These are phyloP conservation scores for Penstemon davidsonii DNA, from an alignment of 257 asterid species.

Conservation along the genomic window DNA sequence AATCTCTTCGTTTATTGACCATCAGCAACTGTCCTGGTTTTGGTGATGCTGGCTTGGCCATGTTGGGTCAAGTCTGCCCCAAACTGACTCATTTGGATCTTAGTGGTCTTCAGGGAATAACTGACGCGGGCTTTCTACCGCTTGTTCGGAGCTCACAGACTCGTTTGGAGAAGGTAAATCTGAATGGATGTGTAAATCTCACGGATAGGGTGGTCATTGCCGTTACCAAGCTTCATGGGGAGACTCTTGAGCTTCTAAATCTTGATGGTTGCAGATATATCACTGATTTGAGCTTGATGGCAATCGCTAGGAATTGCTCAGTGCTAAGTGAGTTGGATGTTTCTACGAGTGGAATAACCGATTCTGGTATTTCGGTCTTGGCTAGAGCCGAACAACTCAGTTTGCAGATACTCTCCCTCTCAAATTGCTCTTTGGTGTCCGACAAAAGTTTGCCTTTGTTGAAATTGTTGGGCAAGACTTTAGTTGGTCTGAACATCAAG, in stretches of 20 bases:
- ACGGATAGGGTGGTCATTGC: conserved; percentile 57
- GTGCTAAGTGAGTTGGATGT: conserved; percentile 62
- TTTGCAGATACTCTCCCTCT: conserved; percentile 64
- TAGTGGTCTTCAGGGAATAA: conserved; percentile 47
- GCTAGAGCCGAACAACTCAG: conserved; percentile 53
- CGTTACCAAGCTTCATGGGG: conserved; percentile 60
- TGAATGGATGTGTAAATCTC: conserved; percentile 66
- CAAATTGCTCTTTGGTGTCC: conserved; percentile 58
- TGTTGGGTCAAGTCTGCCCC: conserved; percentile 63
- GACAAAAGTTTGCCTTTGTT: conserved; percentile 59
- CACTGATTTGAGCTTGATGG: conserved; percentile 59
- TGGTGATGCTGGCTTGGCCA: conserved; percentile 53
- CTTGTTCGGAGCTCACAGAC: conserved; percentile 55
- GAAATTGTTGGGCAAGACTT: conserved; percentile 47
- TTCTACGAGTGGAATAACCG: conserved; percentile 57
- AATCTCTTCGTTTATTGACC: conserved; percentile 60
- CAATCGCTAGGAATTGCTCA: conserved; percentile 58
- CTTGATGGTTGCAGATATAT: conserved; percentile 68
- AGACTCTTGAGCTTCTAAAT: conserved; percentile 60
- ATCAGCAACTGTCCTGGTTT: conserved; percentile 74
- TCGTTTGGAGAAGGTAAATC: conserved; percentile 63
- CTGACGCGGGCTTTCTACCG: conserved; percentile 69
- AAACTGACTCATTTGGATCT: conserved; percentile 56
- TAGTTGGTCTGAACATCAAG: conserved; percentile 75
- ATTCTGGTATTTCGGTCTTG: conserved; percentile 60